phyloP scores from a whole-genome alignment of 2,329 filamentous ascomycete genomes.

The Fusarium annulatum region DNA sequence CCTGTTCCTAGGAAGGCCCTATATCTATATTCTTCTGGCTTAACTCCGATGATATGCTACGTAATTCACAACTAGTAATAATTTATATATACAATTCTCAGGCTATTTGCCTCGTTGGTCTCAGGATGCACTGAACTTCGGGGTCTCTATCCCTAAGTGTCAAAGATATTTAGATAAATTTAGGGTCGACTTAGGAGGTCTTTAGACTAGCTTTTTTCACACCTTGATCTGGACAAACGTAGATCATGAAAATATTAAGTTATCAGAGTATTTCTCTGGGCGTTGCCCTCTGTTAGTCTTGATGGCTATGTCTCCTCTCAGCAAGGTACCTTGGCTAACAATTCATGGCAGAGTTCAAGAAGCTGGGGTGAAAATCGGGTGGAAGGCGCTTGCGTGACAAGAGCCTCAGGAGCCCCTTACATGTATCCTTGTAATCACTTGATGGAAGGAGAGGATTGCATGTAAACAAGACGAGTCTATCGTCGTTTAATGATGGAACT shows the following conservation, averaged over 20 bases:
- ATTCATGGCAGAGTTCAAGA: rapidly evolving
- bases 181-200: neutral
- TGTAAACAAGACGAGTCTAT: neutral
- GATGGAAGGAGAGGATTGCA: neutral
- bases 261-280: neutral
- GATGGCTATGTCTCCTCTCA: neutral
- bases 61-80: neutral
- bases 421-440: no score
- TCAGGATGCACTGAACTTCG: neutral
- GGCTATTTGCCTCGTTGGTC: neutral
- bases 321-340: no score
- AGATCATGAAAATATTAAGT: neutral
- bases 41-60: neutral
- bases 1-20: neutral
- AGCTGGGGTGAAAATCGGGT: neutral
- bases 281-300: neutral
- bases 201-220: neutral
- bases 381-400: no score
- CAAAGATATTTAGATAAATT: neutral
- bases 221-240: neutral
- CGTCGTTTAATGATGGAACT: no score
- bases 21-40: neutral
- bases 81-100: neutral
- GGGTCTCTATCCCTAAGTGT: neutral
- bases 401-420: neutral